phyloP scores from a whole-genome alignment of 257 asterid genomes.

The Rauvolfia tetraphylla region DNA sequence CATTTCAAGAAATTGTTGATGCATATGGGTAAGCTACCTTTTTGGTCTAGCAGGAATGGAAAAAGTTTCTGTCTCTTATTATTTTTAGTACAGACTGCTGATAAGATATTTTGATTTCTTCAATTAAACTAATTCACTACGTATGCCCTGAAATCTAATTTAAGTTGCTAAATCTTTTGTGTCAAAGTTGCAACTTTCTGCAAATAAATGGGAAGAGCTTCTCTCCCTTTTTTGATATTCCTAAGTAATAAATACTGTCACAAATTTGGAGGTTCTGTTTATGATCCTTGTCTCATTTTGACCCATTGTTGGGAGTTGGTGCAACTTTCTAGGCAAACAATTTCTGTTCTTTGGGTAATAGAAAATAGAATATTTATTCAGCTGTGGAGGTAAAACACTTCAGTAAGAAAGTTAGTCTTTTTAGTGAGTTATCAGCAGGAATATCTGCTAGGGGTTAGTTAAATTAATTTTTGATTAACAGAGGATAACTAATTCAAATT shows the following conservation, averaged over 20 bases:
- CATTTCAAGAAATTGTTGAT: slow-evolving; percentile 97
- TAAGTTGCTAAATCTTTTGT: not conserved
- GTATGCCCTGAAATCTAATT: not conserved
- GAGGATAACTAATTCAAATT: not conserved
- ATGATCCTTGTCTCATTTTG: not conserved
- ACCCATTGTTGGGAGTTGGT: not conserved
- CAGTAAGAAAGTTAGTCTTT: not conserved
- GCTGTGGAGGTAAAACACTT: not conserved
- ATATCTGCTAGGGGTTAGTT: not conserved
- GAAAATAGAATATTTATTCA: not conserved
- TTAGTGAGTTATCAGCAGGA: not conserved
- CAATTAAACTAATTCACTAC: not conserved
- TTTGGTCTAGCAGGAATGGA: not conserved
- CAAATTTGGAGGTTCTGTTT: not conserved
- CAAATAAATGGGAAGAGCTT: not conserved
- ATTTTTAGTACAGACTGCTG: not conserved
- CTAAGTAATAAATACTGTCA: not conserved
- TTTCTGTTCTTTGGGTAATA: not conserved
- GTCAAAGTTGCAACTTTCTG: not conserved
- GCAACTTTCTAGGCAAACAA: not conserved
- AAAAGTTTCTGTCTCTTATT: not conserved
- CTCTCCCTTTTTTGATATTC: not conserved
- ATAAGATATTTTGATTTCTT: not conserved
- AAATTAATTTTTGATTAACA: not conserved
- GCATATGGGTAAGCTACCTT: slow-evolving; percentile 84